phyloP scores from a whole-genome alignment of 2,329 filamentous ascomycete genomes.

The Cladosporium sp. region DNA sequence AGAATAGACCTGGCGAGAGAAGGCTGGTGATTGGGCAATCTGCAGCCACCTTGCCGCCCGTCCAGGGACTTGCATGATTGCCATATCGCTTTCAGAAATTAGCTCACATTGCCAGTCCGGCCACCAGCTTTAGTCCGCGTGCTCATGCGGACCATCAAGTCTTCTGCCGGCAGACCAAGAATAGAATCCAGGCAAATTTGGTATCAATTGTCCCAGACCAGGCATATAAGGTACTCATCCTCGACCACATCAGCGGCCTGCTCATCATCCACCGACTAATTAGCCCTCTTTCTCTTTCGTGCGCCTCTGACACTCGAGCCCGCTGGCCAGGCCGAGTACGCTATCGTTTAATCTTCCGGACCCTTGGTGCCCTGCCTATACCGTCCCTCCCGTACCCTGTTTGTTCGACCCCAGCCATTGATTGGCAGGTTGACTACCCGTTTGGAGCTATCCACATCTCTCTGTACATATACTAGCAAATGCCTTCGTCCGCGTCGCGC shows the following conservation, averaged over 20 bases:
- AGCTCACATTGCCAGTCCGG: conserved; percentile 21
- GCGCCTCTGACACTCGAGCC: conserved; percentile 42
- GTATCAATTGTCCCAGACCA: conserved; percentile 44
- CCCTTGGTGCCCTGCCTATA: conserved; percentile 33
- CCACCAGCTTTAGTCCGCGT: conserved; percentile 16
- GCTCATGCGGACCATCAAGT: conserved; percentile 15
- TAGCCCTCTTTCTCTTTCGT: conserved; percentile 43
- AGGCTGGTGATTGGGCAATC: conserved; percentile 9
- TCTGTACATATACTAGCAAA: conserved; percentile 47
- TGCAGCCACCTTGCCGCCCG: conserved; percentile 22
- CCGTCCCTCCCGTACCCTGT: conserved; percentile 34
- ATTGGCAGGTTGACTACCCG: conserved; percentile 28
- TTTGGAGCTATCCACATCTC: conserved; percentile 29
- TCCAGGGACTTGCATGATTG: conserved; percentile 11
- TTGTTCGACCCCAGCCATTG: conserved; percentile 32
- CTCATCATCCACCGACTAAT: conserved; percentile 50
- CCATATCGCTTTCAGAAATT: conserved; percentile 16
- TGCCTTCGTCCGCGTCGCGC: conserved; percentile 49
- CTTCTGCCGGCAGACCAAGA: conserved; percentile 42
- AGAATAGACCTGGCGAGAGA: conserved; percentile 10
- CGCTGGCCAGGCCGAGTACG: conserved; percentile 51
- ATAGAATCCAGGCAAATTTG: conserved; percentile 48
- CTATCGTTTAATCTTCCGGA: conserved; percentile 45
- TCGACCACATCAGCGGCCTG: conserved; percentile 35
- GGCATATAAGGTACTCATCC: conserved; percentile 51